These are phyloP conservation scores for Calonectria leucothoes DNA, from an alignment of 2,329 filamentous ascomycete species.

Conservation along the genomic window DNA sequence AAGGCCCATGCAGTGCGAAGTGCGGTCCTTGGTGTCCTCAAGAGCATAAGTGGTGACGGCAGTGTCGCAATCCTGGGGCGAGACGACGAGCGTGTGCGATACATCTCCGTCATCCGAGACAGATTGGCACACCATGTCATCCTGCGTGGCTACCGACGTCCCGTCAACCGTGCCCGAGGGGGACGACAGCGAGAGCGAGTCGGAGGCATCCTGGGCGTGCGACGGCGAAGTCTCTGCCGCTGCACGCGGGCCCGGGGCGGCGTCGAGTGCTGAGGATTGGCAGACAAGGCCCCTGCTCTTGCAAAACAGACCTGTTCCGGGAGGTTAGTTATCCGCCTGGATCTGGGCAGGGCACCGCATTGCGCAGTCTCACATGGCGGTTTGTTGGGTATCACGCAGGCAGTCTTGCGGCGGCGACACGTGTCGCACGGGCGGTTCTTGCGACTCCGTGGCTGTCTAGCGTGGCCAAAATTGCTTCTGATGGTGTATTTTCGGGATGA, in stretches of 20 bases:
- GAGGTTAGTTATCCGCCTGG: background rate
- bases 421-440: conserved; percentile 60
- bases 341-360: background rate
- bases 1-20: conserved; percentile 58
- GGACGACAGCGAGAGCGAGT: conserved; percentile 23
- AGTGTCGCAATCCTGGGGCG: conserved; percentile 14
- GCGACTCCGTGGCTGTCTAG: conserved; percentile 54
- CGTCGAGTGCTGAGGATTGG: conserved; percentile 43
- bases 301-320: conserved; percentile 47
- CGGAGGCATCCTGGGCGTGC: background rate
- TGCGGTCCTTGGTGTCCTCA: conserved; percentile 55
- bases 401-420: conserved; percentile 58
- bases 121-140: conserved; percentile 26
- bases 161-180: background rate
- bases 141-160: background rate
- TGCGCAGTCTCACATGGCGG: conserved; percentile 54
- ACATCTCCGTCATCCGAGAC: background rate
- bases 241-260: conserved; percentile 14
- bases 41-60: conserved; percentile 46
- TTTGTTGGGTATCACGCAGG: conserved; percentile 57
- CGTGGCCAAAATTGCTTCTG: conserved; percentile 54
- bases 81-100: background rate
- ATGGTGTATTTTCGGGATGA: conserved; percentile 53
- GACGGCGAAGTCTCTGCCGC: background rate
- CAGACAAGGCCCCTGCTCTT: conserved; percentile 48